Evolutionary conservation across 1,139 yeast species (phyloP).

Genomic region (Candida mesenterica): DNA sequence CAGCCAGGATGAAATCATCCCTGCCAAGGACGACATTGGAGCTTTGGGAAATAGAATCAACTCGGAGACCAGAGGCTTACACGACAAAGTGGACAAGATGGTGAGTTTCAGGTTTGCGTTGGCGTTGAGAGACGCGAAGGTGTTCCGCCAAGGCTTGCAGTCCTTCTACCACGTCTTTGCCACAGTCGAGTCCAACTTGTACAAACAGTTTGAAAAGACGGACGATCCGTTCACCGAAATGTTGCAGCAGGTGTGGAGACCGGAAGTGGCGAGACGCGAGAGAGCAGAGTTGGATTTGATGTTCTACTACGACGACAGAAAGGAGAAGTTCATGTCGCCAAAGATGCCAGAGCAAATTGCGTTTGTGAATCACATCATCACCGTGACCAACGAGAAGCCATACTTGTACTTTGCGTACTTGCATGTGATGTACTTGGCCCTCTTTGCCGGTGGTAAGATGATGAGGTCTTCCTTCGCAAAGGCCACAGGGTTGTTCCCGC

Average conservation of each 20-base stretch:
- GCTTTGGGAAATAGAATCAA: constrained; percentile 83
- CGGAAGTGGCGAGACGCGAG: constrained; percentile 63
- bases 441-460: constrained; percentile 83
- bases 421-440: constrained; percentile 81
- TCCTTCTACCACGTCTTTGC: constrained; percentile 74
- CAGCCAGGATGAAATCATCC: constrained; percentile 40
- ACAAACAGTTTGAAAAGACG: constrained; percentile 40
- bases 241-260: constrained; percentile 61
- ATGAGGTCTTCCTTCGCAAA: constrained; percentile 65
- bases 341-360: constrained; percentile 60
- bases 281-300: constrained; percentile 60
- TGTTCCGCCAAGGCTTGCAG: constrained; percentile 79
- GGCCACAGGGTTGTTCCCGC: constrained; percentile 74
- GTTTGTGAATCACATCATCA: constrained; percentile 59
- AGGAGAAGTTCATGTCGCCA: constrained; percentile 55
- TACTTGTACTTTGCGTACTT: constrained; percentile 75
- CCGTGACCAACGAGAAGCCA: constrained; percentile 59
- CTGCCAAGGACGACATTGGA: constrained; percentile 71
- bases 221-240: constrained; percentile 44
- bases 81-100: constrained; percentile 66
- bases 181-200: constrained; percentile 59
- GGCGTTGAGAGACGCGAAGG: constrained; percentile 71
- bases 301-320: constrained; percentile 60
- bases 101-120: constrained; percentile 70
- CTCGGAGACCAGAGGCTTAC: constrained; percentile 59